These are phyloP conservation scores for Pyrenophora graminea DNA, from an alignment of 2,329 filamentous ascomycete species.

Conservation along the genomic window DNA sequence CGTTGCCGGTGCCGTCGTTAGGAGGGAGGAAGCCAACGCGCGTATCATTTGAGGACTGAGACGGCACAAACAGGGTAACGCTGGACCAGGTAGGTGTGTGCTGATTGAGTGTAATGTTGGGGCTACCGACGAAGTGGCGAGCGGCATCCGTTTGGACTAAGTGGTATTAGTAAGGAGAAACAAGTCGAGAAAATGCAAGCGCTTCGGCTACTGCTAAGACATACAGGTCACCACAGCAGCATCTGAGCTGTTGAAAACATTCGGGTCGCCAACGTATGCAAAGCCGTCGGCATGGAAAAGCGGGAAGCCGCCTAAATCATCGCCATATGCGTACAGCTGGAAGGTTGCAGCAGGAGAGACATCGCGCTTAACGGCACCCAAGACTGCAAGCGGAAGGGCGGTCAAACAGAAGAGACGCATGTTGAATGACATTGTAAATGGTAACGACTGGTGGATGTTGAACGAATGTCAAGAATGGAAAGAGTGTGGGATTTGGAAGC, in stretches of 20 bases:
- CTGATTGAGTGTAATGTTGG: neutral
- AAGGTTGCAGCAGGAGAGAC: constrained; percentile 2
- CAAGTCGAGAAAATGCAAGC: too few species aligned
- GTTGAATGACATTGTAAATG: neutral
- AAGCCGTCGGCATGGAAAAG: constrained; percentile 20
- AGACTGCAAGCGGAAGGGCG: neutral
- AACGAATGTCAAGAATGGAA: neutral
- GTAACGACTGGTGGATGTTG: neutral
- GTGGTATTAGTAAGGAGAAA: neutral
- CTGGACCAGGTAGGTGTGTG: neutral
- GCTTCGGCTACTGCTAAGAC: neutral
- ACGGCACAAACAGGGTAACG: neutral
- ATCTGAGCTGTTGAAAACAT: neutral
- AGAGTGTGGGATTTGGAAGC: neutral
- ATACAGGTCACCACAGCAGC: constrained; percentile 4
- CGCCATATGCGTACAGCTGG: constrained; percentile 22
- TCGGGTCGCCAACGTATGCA: neutral
- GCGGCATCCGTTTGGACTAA: neutral
- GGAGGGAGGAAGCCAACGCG: constrained; percentile 1
- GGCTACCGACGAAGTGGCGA: neutral
- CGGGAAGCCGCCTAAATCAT: constrained; percentile 17
- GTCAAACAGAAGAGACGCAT: neutral
- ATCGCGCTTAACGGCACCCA: constrained; percentile 1
- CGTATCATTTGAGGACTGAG: neutral
- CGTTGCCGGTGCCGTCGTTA: neutral